Evolutionary conservation across 306 rosid species (phyloP).

Genomic region (Castanea sativa): DNA sequence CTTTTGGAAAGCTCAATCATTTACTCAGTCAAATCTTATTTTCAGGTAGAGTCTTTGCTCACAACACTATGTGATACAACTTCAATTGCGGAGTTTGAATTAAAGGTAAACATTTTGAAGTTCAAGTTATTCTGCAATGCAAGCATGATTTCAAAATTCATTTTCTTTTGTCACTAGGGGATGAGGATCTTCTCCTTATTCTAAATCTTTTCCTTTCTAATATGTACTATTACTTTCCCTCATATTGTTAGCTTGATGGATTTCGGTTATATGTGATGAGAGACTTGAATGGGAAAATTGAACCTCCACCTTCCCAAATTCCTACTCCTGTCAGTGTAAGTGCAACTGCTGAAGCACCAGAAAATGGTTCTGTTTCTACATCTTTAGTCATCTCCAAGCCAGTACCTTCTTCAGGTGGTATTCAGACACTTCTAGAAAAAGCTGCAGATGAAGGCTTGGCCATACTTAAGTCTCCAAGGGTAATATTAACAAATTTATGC

Average conservation of each 20-base stretch:
- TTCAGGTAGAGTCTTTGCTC: constrained; percentile 74
- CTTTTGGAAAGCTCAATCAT: constrained; percentile 14
- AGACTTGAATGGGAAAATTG: constrained; percentile 31
- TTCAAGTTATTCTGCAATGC: constrained; percentile 13
- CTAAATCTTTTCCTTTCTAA: constrained; percentile 7
- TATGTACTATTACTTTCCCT: constrained; percentile 16
- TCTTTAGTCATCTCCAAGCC: constrained; percentile 56
- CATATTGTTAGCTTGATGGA: constrained; percentile 60
- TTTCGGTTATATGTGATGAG: constrained; percentile 63
- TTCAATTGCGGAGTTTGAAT: constrained; percentile 63
- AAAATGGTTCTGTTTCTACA: constrained; percentile 49
- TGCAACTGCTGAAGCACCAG: constrained; percentile 34
- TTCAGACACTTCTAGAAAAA: constrained; percentile 53
- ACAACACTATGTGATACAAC: constrained; percentile 64
- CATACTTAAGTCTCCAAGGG: constrained; percentile 73
- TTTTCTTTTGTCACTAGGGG: constrained; percentile 4
- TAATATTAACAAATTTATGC: constrained; percentile 24
- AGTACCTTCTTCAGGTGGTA: constrained; percentile 35
- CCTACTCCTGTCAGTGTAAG: constrained; percentile 37
- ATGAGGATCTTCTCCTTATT: constrained; percentile 1
- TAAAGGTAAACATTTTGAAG: constrained; percentile 57
- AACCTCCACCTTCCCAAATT: constrained; percentile 36
- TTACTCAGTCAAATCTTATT: constrained; percentile 20
- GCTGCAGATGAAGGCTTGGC: constrained; percentile 87
- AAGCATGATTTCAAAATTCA: background rate